Evolutionary conservation across 2,329 filamentous ascomycete genomes (phyloP), one percentile per base, ranked within the genome.

Genomic region (Tolypocladium inflatum): DNA sequence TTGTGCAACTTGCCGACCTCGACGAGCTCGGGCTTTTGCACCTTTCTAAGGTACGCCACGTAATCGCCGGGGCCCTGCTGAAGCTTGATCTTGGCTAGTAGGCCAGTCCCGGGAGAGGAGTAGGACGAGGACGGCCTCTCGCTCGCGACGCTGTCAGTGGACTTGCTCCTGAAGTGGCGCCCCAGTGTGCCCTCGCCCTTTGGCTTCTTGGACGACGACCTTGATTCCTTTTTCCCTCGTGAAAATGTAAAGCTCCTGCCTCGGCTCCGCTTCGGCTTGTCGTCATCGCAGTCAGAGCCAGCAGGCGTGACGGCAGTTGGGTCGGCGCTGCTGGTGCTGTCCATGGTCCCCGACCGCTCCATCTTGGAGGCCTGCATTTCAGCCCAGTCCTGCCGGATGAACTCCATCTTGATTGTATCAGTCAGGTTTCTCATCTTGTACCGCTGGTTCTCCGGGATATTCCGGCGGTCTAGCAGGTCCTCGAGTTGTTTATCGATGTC

Each of bases 1-100:
- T 97, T 97, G 75, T 97, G 94, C 41, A 99, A 76, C 70, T 94
- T 93, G 51, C 92, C 91, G n/a, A 97, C 90, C 71, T 97, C 93
- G 11, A 97, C 87, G 43, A 86, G 78, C 66, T 94, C 84, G 0
- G 91, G 91, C 73, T 90, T 88, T 64, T 86, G 87, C 1, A 89
- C 87, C 71, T 91, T 92, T 66, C 84, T 83, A 64, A 97, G 76
- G 70, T 97, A 96, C 26, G 83, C 80, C 42, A 97, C 91, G 73
- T 95, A 96, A 67, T 97, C 91, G 48, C 84, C 81, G 0, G 92
- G 90, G 9, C 85, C 81, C 56, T 90, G 85, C 52, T 90, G 83
- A 57, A 87, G 85, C 66, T 90, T 90, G 58, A 87, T 84, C 72
- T 88, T 88, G 57, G 84, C 82, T 30, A 89, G 76, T 39, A 87